Evolutionary conservation across 371 early-diverging fungal species (phyloP).

Genomic region (Circinella umbellata): DNA sequence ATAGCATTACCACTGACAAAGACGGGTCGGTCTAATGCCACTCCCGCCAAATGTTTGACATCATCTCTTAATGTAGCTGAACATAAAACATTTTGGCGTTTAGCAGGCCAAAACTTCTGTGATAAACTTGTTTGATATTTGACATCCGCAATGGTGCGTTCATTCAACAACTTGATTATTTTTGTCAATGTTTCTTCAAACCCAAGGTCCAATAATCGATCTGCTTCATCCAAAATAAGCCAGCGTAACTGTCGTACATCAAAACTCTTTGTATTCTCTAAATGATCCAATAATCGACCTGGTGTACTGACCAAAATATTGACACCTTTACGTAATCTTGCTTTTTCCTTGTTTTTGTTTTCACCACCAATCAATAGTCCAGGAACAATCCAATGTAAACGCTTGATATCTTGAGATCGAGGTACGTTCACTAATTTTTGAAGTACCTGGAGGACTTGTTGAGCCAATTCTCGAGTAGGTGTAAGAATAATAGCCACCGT

Average conservation of each 20-base stretch:
- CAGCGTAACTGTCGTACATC: conserved; percentile 78
- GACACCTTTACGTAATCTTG: conserved; percentile 89
- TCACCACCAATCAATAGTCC: conserved; percentile 93
- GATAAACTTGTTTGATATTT: conserved; percentile 27
- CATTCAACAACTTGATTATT: conserved; percentile 72
- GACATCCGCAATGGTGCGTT: conserved; percentile 33
- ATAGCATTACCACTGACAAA: conserved; percentile 58
- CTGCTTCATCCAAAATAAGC: conserved; percentile 99
- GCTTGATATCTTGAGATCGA: conserved; percentile 51
- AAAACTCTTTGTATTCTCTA: conserved; percentile 86
- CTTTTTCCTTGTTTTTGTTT: conserved; percentile 91
- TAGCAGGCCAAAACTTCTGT: conserved; percentile 62
- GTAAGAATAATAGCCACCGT: conserved; percentile 87
- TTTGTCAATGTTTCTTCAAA: conserved; percentile 94
- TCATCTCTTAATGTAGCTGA: conserved; percentile 91
- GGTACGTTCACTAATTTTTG: conserved; percentile 70
- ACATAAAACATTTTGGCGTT: conserved; percentile 87
- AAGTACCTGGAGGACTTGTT: conserved; percentile 88
- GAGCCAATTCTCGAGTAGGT: conserved; percentile 98
- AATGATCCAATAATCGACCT: conserved; percentile 96
- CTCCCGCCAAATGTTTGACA: conserved; percentile 84
- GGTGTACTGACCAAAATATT: conserved; percentile 97
- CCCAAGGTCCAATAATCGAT: conserved; percentile 96
- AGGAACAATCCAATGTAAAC: conserved; percentile 94
- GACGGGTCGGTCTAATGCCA: conserved; percentile 73